Conservation (phyloP, 257 asterid species). For the Orobanche coerulescens region DNA sequence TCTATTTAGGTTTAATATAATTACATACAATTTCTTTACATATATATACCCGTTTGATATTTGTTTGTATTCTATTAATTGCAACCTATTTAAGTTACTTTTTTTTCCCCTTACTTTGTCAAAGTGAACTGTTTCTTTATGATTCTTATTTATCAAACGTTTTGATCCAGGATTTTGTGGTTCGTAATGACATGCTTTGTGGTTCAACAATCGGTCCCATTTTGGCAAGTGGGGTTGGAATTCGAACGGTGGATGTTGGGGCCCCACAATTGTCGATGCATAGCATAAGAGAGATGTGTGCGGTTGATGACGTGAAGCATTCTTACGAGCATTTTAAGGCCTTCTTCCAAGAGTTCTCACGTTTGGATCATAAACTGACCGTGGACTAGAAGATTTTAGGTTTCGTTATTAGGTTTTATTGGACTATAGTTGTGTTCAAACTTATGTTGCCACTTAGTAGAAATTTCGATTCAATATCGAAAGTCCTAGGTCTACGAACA, state of each 20-base stretch:
- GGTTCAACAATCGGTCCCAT: slow-evolving; percentile 98
- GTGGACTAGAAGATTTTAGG: too few species aligned
- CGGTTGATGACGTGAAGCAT: slow-evolving; percentile 78
- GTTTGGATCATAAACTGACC: slow-evolving; percentile 55
- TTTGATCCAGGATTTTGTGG: slow-evolving; percentile 67
- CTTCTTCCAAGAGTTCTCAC: slow-evolving; percentile 65
- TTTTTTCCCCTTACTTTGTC: not conserved
- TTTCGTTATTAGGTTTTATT: too few species aligned
- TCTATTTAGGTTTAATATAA: not conserved
- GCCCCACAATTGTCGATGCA: slow-evolving; percentile 95
- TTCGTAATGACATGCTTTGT: slow-evolving; percentile 82
- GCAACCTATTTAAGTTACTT: too few species aligned
- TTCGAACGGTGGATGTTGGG: slow-evolving; percentile 87
- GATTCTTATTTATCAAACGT: not conserved
- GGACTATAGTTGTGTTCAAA: too few species aligned
- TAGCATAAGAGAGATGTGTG: slow-evolving; percentile 95
- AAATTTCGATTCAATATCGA: too few species aligned
- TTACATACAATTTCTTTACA: not conserved
- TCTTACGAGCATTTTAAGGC: slow-evolving; percentile 79
- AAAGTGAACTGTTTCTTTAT: not conserved
- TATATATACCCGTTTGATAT: not conserved
- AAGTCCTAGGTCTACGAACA: too few species aligned
- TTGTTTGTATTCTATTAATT: not conserved
- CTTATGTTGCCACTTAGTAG: too few species aligned
- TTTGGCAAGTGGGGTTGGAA: slow-evolving; percentile 86